Evolutionary conservation across 139 green algal species (phyloP), one percentile per base, ranked within the genome.

Genomic region (Nannochloris sp.): DNA sequence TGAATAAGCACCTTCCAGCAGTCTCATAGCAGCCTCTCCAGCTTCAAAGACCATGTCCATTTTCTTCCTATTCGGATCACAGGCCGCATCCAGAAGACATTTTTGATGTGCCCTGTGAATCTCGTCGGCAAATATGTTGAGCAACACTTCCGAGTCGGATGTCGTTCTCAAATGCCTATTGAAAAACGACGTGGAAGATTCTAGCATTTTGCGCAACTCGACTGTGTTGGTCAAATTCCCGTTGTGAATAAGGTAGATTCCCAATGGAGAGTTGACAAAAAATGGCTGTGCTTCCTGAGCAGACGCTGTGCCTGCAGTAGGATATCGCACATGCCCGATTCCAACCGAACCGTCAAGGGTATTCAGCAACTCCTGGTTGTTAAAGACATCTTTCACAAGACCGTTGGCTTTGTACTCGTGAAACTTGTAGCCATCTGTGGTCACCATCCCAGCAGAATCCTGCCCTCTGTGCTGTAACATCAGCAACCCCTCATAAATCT

Each of bases 221-320:
- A 86, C 77, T 14, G 88, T 89, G 83, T 99, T 99, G 37, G 93
- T 97, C 23, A 99, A 80, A 88, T 99, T 99, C 64, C 93, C 94
- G 68, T 99, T 99, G 84, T 99, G 94, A 65, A 97, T 96, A 29
- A 99, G 75, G 81, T 89, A 97, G 56, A 95, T 97, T 63, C 87
- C 94, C 37, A 99, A 83, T 0, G 92, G 91, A 29, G 84, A 94
- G 84, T 96, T 96, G 14, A 97, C 94, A 70, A 98, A 96, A 79
- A 99, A 99, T 14, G 94, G 94, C 87, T 99, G 94, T 31, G 88
- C 94, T 75, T 99, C 95, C 65, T 88, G 78, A 1, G 89, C 89
- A 14, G 73, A 85, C 4, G 80, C 71, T 20, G 81, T 82, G 50
- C 94, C 94, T n/a, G 94, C 89, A 28, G 94, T 99, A 40, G 92